phyloP scores from a whole-genome alignment of 2,329 filamentous ascomycete genomes.

The Cladosporium oxysporum region DNA sequence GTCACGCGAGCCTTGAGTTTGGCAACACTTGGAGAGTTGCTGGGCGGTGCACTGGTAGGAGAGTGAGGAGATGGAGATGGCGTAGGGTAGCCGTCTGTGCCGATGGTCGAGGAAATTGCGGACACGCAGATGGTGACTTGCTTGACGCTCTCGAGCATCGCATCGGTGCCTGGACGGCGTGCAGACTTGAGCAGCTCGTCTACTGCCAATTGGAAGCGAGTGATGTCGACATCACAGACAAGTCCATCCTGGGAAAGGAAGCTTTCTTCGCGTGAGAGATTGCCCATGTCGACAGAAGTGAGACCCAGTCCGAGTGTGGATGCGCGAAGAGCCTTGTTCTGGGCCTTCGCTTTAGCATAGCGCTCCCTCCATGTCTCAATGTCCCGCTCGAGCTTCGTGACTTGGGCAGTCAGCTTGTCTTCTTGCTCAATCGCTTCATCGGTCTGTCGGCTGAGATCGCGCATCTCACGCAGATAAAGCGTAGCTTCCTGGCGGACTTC shows the following conservation, averaged over 20 bases:
- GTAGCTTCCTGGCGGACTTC: slow-evolving; percentile 84
- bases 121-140: slow-evolving; percentile 79
- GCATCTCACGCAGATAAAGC: slow-evolving; percentile 86
- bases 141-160: slow-evolving; percentile 84
- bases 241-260: slow-evolving; percentile 65
- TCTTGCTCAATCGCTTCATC: slow-evolving; percentile 79
- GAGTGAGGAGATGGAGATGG: slow-evolving; percentile 33
- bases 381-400: slow-evolving; percentile 77
- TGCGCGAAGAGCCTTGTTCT: slow-evolving; percentile 76
- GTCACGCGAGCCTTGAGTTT: slow-evolving; percentile 76
- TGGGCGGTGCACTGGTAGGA: slow-evolving; percentile 23
- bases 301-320: slow-evolving; percentile 77
- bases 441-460: slow-evolving; percentile 77
- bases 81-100: slow-evolving; percentile 40
- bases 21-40: slow-evolving; percentile 45
- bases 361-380: slow-evolving; percentile 87
- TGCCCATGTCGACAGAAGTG: slow-evolving; percentile 60
- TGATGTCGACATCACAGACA: slow-evolving; percentile 89
- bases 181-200: slow-evolving; percentile 84
- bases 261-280: slow-evolving; percentile 62
- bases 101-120: slow-evolving; percentile 79
- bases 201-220: slow-evolving; percentile 90
- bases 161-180: slow-evolving; percentile 69
- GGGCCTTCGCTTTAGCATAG: slow-evolving; percentile 85
- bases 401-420: slow-evolving; percentile 71